These are phyloP conservation scores for Leishmania tropica DNA, from an alignment of 208 protist species.

Conservation along the genomic window DNA sequence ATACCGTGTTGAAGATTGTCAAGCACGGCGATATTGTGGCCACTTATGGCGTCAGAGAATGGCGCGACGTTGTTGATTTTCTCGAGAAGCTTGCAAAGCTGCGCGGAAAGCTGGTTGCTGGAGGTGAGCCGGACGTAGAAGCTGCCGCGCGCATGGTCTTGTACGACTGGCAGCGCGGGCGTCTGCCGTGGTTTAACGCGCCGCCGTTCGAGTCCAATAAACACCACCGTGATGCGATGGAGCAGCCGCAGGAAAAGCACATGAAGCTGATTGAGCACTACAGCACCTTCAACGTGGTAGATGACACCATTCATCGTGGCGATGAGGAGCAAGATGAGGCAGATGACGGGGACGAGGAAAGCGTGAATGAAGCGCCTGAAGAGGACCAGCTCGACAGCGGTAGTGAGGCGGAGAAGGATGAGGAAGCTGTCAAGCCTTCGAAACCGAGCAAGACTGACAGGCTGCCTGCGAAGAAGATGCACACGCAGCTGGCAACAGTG, in stretches of 20 bases:
- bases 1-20: constrained; percentile 94
- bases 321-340: constrained; percentile 32
- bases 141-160: constrained; percentile 97
- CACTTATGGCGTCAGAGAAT: constrained; percentile 96
- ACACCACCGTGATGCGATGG: constrained; percentile 80
- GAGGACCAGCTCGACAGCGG: not conserved
- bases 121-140: constrained; percentile 95
- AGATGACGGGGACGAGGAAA: constrained; percentile 14
- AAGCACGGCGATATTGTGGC: constrained; percentile 96
- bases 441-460: not conserved
- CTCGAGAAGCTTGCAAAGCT: constrained; percentile 95
- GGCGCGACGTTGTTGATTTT: constrained; percentile 96
- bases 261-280: constrained; percentile 92
- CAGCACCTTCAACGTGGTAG: constrained; percentile 83
- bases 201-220: constrained; percentile 93
- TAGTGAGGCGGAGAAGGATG: not conserved
- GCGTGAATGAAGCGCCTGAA: not conserved
- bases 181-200: constrained; percentile 96
- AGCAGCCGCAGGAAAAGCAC: constrained; percentile 66
- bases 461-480: constrained; percentile 2
- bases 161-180: constrained; percentile 97
- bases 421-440: constrained; percentile 2
- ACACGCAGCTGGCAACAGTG: constrained; percentile 28
- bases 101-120: constrained; percentile 95
- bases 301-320: constrained; percentile 63